Base-by-base conservation (phyloP, 2,329 filamentous ascomycete genomes). In the Cryphonectria naterciae region DNA sequence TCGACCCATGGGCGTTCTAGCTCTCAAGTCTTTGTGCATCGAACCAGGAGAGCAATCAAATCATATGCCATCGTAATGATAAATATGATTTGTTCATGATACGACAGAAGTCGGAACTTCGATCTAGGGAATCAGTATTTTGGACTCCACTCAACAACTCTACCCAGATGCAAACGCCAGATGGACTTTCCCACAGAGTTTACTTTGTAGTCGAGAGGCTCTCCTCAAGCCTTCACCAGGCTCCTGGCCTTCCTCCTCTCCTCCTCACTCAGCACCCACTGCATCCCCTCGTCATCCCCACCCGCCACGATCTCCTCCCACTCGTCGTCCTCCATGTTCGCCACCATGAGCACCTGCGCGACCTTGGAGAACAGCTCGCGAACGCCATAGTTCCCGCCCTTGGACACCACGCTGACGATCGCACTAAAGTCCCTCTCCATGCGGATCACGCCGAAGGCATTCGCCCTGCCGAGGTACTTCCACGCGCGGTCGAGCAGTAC, bases 261-360 rank as follows among this genome's bases (percentile, higher is more conserved):
- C 70, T 95, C 93, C 58, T 86, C 86, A 71, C 86, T 91, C 73
- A 95, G 76, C 62, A 91, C 87, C 92, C 92, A 94, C 66, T 87
- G 85, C 77, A 96, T 89, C 15, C 88, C 92, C 65, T 88, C 90
- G 17, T 90, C 87, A 49, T 83, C 85, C 43, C 84, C 81, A 56
- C 85, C 81, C 8, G 80, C 77, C 54, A 81, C 79, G 54, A 95
- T 81, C 80, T 96, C 94, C 64, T 95, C 93, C 93, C 94, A 97
- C 81, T 98, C 95, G 70, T 98, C 95, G 46, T 96, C 93, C 79
- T 98, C 95, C 94, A 98, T 97, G 75, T 95, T 95, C 78, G 95
- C 90, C 22, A 97, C 89, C 85, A 97, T 89, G 70, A 92, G 89
- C 76, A 97, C 91, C 85, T 98, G 94, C 71, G 87, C 86, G 70